Base-by-base conservation (phyloP, 2,329 filamentous ascomycete species). In the Albifimbria verrucaria region DNA sequence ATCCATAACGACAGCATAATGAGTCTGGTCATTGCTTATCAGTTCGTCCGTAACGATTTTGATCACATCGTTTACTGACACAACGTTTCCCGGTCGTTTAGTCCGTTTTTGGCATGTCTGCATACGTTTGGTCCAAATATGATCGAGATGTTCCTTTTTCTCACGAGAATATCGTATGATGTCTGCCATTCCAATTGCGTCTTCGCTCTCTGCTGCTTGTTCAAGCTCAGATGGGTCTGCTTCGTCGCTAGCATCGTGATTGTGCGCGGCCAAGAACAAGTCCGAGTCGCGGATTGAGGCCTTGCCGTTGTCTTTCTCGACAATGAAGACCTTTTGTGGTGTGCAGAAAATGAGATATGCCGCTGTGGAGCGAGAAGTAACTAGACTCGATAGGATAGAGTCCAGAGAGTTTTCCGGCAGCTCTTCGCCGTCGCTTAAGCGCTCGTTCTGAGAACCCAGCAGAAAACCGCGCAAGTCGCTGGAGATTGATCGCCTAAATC, bases 1-100 rank as follows among this genome's bases (percentile, higher is more conserved):
- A 44, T 81, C 77, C 59, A 75, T 77, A 11, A 78, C 72, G 5
- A 65, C 62, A 1, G 65, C 66, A 10, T 68, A 70, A 51, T 70
- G 68, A 6, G 68, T 69, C 51, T 64, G 60, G 1, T 59, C 60
- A 42, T 68, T 66, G 20, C 54, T 61, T 17, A 68, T 65, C 7
- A 61, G 50, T 7, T 56, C 52, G 21, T 64, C 52, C n/a, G 59
- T 46, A 3, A 69, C 28, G 26, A 69, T 58, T 0, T 43, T 22
- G 1, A 65, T n/a, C 4, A 68, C 63, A 46, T 67, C 65, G 0
- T 56, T 36, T 1, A 53, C 15, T 3, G 51, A 54, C 1, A 68
- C 60, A 0, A 52, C 49, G 1, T 61, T 25, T 1, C 9, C 22
- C 4, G 39, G 21, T 1, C 42, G 28, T 2, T 50, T 54, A 9